These are phyloP conservation scores for Trichocomaceae sp. DNA, from an alignment of 2,329 filamentous ascomycete species.

Conservation along the genomic window DNA sequence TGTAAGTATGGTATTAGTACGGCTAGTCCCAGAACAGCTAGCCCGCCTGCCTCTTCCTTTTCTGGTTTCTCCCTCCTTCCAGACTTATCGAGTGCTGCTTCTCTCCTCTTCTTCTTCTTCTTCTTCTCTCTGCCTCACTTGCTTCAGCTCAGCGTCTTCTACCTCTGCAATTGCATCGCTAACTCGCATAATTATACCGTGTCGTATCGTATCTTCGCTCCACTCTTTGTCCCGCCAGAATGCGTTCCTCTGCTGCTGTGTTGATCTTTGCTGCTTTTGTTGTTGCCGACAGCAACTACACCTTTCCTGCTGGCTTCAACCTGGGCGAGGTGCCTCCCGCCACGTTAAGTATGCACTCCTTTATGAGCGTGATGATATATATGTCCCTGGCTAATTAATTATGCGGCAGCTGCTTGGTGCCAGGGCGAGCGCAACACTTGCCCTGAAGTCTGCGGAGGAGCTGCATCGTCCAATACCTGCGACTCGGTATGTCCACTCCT, in stretches of 20 bases:
- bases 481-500: slow-evolving; percentile 44
- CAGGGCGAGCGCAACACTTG: slow-evolving; percentile 53
- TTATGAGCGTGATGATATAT: not conserved
- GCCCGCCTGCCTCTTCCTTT: slow-evolving; percentile 6
- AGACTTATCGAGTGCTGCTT: no score
- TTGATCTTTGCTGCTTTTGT: slow-evolving; percentile 14
- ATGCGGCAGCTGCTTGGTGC: slow-evolving; percentile 49
- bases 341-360: not conserved
- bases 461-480: slow-evolving; percentile 48
- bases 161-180: not conserved
- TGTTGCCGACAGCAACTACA: slow-evolving; percentile 40
- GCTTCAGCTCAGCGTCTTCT: not conserved
- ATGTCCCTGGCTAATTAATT: not conserved
- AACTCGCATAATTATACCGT: not conserved
- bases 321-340: slow-evolving; percentile 32
- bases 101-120: not conserved
- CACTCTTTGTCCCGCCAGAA: slow-evolving; percentile 8
- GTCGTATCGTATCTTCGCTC: not conserved
- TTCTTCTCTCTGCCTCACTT: not conserved
- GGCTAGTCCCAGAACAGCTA: not conserved
- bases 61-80: not conserved
- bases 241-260: slow-evolving; percentile 13
- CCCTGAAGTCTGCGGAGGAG: slow-evolving; percentile 52
- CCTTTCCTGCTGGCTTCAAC: slow-evolving; percentile 38
- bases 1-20: no score